Conservation (phyloP, 192 early-diverging fungal genomes). For the Entrophospora sp. region DNA sequence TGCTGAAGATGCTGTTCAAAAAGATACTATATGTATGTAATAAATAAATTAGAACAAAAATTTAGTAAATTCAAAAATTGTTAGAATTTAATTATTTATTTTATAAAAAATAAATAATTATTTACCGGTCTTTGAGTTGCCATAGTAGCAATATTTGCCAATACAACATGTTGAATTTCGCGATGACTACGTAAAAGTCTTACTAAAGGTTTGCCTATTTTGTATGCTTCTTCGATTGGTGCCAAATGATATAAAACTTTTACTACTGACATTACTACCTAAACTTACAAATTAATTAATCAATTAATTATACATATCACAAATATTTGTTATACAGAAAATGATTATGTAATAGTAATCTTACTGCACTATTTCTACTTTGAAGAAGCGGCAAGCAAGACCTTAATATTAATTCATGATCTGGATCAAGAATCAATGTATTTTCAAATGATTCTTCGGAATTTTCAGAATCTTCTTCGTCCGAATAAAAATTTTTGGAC, state of each 20-base stretch:
- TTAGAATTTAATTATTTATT: too few relatives aligned
- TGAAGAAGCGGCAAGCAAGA: conserved; percentile 66
- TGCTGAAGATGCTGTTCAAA: conserved; percentile 65
- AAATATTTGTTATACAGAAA: not conserved
- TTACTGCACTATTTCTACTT: conserved; percentile 75
- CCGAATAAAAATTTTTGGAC: conserved; percentile 39
- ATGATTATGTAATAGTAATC: not conserved
- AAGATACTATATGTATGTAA: conserved; percentile 38
- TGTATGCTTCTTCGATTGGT: conserved; percentile 41
- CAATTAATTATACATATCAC: not conserved
- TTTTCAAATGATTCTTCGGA: conserved; percentile 26
- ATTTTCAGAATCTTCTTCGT: conserved; percentile 41
- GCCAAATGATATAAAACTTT: conserved; percentile 62
- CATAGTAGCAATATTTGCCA: conserved; percentile 71
- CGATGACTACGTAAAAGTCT: conserved; percentile 60
- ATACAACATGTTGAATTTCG: conserved; percentile 72
- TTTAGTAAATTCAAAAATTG: too few relatives aligned
- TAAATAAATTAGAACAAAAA: too few relatives aligned
- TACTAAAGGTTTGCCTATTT: conserved; percentile 63
- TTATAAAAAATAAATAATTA: too few relatives aligned
- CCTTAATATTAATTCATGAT: conserved; percentile 67
- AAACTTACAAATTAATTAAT: too few relatives aligned
- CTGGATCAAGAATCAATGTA: conserved; percentile 53
- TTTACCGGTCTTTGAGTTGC: conserved; percentile 55
- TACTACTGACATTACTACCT: conserved; percentile 62